phyloP scores from a whole-genome alignment of 1,284 basidiomycete species.

The Cryptococcus hybrid region DNA sequence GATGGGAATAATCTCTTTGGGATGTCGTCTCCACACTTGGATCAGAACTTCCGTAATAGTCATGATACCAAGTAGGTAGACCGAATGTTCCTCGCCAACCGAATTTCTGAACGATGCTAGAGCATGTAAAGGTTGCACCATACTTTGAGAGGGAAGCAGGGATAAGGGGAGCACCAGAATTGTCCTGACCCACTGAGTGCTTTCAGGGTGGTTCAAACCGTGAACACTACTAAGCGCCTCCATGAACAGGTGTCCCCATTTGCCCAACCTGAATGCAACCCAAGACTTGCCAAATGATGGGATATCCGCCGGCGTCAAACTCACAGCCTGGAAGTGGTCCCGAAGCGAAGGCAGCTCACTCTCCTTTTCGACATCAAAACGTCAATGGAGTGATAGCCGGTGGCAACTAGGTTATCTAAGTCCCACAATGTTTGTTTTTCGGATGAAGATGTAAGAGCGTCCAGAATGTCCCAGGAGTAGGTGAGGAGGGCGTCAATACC shows the following conservation, averaged over 20 bases:
- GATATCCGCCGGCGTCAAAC: conserved; percentile 27
- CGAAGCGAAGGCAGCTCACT: conserved; percentile 9
- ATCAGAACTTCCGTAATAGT: conserved; percentile 23
- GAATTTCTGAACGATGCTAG: conserved; percentile 11
- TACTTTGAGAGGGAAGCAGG: conserved; percentile 22
- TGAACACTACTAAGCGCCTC: conserved; percentile 30
- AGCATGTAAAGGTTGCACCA: conserved; percentile 36
- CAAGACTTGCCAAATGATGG: conserved; percentile 40
- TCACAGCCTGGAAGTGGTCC: conserved; percentile 19
- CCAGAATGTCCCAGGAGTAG: conserved; percentile 39
- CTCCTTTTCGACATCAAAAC: conserved; percentile 23
- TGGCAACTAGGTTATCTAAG: conserved; percentile 30
- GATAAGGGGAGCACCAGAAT: conserved; percentile 18
- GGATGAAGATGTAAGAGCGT: conserved; percentile 29
- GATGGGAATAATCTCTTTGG: conserved; percentile 19
- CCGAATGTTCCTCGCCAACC: conserved; percentile 2
- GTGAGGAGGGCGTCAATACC: conserved; percentile 39
- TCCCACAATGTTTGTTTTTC: conserved; percentile 8
- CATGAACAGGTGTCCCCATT: conserved; percentile 32
- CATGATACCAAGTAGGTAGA: conserved; percentile 22
- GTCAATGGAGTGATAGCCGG: conserved; percentile 29
- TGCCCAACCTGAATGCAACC: conserved; percentile 32
- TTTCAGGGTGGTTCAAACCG: conserved; percentile 23
- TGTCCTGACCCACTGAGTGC: conserved; percentile 22
- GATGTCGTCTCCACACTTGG: conserved; percentile 31